Percentiles rank a stretch among this genome's conserved stretches.
Conservation (phyloP, 2,329 filamentous ascomycete genomes). For the Botrytis fabae region DNA sequence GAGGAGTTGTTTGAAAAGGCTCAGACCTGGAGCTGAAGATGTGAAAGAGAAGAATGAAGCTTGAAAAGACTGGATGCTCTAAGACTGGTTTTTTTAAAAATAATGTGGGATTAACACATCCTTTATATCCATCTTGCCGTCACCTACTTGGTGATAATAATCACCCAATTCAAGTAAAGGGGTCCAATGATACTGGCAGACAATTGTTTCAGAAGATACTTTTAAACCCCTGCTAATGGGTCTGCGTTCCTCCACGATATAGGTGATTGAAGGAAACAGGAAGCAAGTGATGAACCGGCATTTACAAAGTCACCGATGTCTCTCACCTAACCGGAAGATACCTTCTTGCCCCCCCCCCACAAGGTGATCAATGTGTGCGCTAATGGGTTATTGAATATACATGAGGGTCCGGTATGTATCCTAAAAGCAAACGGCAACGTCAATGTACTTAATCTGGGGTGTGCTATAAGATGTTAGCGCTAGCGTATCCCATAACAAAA, state of each 20-base stretch:
- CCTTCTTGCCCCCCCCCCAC: neutral
- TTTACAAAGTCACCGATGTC: neutral
- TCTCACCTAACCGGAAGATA: neutral
- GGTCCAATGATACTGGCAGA: neutral
- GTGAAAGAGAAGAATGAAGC: conserved; percentile 9
- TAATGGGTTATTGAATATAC: neutral
- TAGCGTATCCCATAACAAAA: neutral
- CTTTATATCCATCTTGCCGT: conserved; percentile 12
- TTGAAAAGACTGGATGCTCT: conserved; percentile 22
- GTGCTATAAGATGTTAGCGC: neutral
- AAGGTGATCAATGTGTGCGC: neutral
- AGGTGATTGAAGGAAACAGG: neutral
- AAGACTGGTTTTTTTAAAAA: conserved; percentile 13
- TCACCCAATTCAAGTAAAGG: neutral
- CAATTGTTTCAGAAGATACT: conserved; percentile 7
- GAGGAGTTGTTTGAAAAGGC: conserved; percentile 14
- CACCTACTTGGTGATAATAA: neutral
- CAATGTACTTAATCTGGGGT: conserved; percentile 7
- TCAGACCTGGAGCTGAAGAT: conserved; percentile 21
- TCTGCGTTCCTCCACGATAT: neutral
- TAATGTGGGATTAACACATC: neutral
- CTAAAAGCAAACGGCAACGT: neutral
- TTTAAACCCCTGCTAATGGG: neutral
- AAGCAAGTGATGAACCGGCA: neutral
- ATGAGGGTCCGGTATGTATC: neutral